Evolutionary conservation across 768 basidiomycete genomes (phyloP).

Genomic region (Exidia glandulosa): DNA sequence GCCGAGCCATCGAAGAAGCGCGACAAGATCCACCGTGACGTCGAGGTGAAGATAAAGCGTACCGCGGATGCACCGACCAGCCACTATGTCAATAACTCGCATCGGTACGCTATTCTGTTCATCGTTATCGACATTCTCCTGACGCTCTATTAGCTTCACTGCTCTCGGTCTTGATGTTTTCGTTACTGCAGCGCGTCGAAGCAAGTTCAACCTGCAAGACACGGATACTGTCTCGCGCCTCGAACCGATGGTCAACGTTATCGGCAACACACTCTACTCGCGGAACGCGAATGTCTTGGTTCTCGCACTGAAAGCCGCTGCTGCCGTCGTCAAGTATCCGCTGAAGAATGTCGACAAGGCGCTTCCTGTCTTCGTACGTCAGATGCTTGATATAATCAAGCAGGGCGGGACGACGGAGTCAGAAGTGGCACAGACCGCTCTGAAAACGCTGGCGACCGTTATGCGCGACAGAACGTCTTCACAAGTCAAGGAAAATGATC

Average conservation of each 20-base stretch:
- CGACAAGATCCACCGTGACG: constrained; percentile 36
- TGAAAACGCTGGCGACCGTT: constrained; percentile 76
- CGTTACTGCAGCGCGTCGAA: constrained; percentile 74
- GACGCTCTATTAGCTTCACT: constrained; percentile 49
- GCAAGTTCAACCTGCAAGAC: constrained; percentile 77
- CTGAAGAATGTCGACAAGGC: constrained; percentile 63
- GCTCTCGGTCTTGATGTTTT: constrained; percentile 88
- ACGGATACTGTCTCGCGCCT: constrained; percentile 64
- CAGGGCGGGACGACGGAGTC: constrained; percentile 80
- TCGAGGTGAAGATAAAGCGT: constrained; percentile 71
- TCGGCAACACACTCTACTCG: constrained; percentile 90
- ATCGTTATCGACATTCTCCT: background rate
- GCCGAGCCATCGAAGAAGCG: constrained; percentile 23
- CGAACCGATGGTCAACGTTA: constrained; percentile 73
- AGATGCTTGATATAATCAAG: constrained; percentile 74
- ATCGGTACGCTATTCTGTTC: constrained; percentile 41
- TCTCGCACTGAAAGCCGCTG: constrained; percentile 67
- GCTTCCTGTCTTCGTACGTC: constrained; percentile 71
- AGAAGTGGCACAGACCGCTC: constrained; percentile 77
- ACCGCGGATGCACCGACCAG: constrained; percentile 41
- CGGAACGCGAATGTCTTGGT: constrained; percentile 61
- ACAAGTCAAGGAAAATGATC: constrained; percentile 79
- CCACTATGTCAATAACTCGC: constrained; percentile 79
- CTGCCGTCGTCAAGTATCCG: constrained; percentile 76
- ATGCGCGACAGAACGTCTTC: constrained; percentile 81